Percentiles rank a stretch among this genome's conserved stretches.
phyloP scores from a whole-genome alignment of 2,329 filamentous ascomycete genomes.

The Penicillium digitatum region DNA sequence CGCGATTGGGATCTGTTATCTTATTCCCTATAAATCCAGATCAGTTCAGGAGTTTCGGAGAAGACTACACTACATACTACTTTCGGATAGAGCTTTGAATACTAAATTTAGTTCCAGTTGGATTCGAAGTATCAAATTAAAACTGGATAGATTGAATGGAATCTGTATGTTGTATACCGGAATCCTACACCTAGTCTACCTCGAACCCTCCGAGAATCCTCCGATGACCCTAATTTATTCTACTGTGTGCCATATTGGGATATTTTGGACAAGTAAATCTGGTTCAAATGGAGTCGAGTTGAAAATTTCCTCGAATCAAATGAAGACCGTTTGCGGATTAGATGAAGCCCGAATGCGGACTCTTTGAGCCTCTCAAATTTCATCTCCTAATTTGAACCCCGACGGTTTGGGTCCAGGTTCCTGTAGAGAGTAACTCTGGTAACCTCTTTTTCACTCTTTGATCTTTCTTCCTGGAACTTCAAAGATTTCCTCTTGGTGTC shows the following conservation, averaged over 20 bases:
- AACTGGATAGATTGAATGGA: too few relatives aligned
- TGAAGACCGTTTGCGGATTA: neutral
- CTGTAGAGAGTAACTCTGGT: neutral
- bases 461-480: neutral
- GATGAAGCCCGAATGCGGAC: neutral
- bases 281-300: neutral
- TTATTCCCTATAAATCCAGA: too few relatives aligned
- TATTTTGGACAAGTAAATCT: too few relatives aligned
- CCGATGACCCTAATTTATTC: too few relatives aligned
- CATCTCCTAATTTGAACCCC: neutral
- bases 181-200: too few relatives aligned
- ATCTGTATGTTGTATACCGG: too few relatives aligned
- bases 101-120: too few relatives aligned
- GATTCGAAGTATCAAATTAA: too few relatives aligned
- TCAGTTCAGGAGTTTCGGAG: neutral
- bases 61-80: neutral
- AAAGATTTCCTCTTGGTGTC: slow-evolving; percentile 3
- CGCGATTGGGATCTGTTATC: neutral
- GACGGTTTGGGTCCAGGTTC: neutral
- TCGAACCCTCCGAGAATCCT: too few relatives aligned
- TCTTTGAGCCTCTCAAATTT: neutral
- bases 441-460: neutral
- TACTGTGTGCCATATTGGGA: too few relatives aligned
- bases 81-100: too few relatives aligned
- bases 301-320: neutral